Base-by-base conservation (phyloP, 2,329 filamentous ascomycete genomes). In the Erysiphe pisi region DNA sequence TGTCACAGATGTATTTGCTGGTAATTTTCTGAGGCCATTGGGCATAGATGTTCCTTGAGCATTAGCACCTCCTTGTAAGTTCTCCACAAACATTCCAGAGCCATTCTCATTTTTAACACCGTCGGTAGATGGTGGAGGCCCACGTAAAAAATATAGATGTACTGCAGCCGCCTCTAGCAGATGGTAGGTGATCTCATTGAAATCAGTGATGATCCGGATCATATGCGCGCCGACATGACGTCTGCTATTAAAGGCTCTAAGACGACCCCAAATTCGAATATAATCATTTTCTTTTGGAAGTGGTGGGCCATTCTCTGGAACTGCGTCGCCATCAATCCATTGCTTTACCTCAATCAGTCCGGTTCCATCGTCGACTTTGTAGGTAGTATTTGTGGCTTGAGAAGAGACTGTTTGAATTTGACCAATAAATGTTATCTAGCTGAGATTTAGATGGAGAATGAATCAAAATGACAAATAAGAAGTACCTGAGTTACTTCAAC, bases 351-450 rank as follows among this genome's bases (percentile, higher is more conserved):
- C 96, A 80, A 97, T 90, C 78, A 90, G 87, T 78, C 93, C 94
- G 0, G 96, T 99, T 82, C 95, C 95, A 83, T 99, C 95, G 84
- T 99, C 95, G 80, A 99, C 86, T 81, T 90, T 92, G 87, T 96
- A 97, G 71, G 93, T 97, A 80, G 93, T 89, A 84, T 97, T 96
- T 80, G 94, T 97, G 61, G 91, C 88, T 84, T 97, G 93, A n/a
- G 88, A 87, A 82, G 89, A 91, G 83, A 97, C 89, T 84, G 90
- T 90, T 82, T 93, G 93, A 80, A 99, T 90, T 86, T 97, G 94
- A 76, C 93, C 95, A 78, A 99, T 89, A 80, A 98, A 90, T 45
- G 92, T 94, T 78, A 96, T 85, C 84, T 94, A 87, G 61, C 63
- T 76, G 56, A 25, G 9, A 63, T n/a, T 79, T 25, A 79, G 78